Percentiles rank a stretch among this genome's conserved stretches.
These are phyloP conservation scores for Lumnitzera littorea DNA, from an alignment of 345 rosid genomes.

Conservation along the genomic window DNA sequence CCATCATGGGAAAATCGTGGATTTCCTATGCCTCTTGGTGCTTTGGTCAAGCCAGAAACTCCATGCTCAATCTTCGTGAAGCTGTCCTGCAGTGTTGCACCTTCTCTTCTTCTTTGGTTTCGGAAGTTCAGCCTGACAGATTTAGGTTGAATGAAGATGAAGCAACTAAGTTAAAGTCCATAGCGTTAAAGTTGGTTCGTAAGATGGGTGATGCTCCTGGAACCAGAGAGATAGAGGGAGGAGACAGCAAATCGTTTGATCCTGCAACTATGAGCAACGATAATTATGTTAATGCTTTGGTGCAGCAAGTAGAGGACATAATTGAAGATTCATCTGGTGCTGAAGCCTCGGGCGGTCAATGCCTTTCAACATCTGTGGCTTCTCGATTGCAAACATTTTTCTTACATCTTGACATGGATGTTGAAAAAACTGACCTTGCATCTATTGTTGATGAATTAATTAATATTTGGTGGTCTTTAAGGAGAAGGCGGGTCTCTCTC, in stretches of 20 bases:
- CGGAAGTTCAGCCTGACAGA: slow-evolving; percentile 57
- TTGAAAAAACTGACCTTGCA: slow-evolving; percentile 36
- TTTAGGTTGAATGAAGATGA: slow-evolving; percentile 68
- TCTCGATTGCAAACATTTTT: slow-evolving; percentile 45
- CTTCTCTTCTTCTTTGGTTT: slow-evolving; percentile 48
- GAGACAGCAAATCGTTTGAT: slow-evolving; percentile 16
- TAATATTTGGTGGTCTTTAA: slow-evolving; percentile 74
- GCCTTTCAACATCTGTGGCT: slow-evolving; percentile 55
- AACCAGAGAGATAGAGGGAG: slow-evolving; percentile 23
- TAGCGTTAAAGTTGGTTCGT: slow-evolving; percentile 35
- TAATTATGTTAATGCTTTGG: slow-evolving; percentile 25
- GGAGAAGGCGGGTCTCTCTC: slow-evolving; percentile 75
- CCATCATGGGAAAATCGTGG: slow-evolving; percentile 89
- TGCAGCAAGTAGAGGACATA: slow-evolving; percentile 47
- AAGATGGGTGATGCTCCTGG: slow-evolving; percentile 17
- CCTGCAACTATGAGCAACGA: slow-evolving; percentile 25
- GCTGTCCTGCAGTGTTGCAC: slow-evolving; percentile 36
- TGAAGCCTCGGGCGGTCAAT: slow-evolving; percentile 44
- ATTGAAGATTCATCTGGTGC: slow-evolving; percentile 70
- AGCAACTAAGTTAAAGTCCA: slow-evolving; percentile 35
- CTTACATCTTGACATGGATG: slow-evolving; percentile 23
- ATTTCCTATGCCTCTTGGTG: slow-evolving; percentile 94
- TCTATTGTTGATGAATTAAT: slow-evolving; percentile 47
- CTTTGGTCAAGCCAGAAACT: slow-evolving; percentile 60
- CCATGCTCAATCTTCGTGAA: slow-evolving; percentile 31